Conservation (phyloP, 2,329 filamentous ascomycete species). For the Diplodia corticola region DNA sequence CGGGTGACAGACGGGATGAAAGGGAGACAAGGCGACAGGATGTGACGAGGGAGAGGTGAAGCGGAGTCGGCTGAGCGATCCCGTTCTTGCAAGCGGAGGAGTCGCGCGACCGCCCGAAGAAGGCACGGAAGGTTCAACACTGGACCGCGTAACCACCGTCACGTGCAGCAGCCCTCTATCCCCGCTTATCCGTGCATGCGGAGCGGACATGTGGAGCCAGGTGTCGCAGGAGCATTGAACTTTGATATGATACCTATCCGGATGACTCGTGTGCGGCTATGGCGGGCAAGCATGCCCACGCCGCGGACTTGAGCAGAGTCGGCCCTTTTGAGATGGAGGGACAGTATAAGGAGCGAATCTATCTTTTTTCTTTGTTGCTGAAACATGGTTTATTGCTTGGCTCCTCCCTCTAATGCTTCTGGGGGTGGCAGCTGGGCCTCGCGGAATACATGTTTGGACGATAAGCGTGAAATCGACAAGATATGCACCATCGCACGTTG, state of each 20-base stretch:
- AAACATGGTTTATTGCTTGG: too few species aligned
- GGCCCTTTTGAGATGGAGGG: too few species aligned
- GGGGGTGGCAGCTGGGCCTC: too few species aligned
- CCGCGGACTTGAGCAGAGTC: neutral
- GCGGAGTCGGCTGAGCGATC: neutral
- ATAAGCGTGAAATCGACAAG: too few species aligned
- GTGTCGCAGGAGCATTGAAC: neutral
- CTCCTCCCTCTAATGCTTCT: too few species aligned
- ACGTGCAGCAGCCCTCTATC: neutral
- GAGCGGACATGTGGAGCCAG: neutral
- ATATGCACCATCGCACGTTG: too few species aligned
- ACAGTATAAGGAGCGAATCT: too few species aligned
- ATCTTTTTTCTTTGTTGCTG: too few species aligned
- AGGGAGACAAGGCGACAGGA: neutral
- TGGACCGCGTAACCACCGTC: neutral
- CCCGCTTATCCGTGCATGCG: neutral
- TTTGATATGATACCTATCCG: neutral
- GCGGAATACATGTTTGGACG: too few species aligned
- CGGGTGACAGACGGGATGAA: neutral
- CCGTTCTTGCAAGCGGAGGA: neutral
- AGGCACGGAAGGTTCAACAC: neutral
- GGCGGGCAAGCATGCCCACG: neutral
- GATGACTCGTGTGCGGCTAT: neutral
- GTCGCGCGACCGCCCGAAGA: neutral
- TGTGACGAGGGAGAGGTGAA: neutral